Evolutionary conservation across 176 grass and related monocot species (phyloP).

Genomic region (Carex kokanica): DNA sequence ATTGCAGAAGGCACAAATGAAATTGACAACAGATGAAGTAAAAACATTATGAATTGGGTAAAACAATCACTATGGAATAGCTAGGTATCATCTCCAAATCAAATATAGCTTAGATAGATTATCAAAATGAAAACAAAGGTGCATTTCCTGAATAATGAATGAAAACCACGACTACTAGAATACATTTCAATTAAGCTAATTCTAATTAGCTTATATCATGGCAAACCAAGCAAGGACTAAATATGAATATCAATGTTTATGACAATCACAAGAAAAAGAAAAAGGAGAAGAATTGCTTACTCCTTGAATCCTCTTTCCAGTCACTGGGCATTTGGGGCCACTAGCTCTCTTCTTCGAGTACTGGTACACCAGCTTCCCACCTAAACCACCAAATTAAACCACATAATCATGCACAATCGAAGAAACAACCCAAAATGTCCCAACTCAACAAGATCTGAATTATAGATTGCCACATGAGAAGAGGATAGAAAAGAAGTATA

Average conservation of each 20-base stretch:
- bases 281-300: constrained; percentile 35
- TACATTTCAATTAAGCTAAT: background rate
- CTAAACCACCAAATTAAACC: constrained; percentile 26
- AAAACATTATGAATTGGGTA: background rate
- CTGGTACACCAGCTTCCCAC: constrained; percentile 92
- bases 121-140: background rate
- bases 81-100: background rate
- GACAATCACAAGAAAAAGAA: background rate
- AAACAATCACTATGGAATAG: background rate
- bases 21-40: background rate
- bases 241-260: background rate
- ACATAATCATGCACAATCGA: background rate
- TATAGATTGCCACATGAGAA: background rate
- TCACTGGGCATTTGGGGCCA: constrained; percentile 89
- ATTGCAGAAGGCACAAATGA: background rate
- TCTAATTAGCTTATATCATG: background rate
- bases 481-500: background rate
- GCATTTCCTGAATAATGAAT: background rate
- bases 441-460: background rate
- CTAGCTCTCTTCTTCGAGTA: constrained; percentile 91
- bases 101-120: background rate
- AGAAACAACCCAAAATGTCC: background rate
- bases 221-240: background rate
- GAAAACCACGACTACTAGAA: background rate
- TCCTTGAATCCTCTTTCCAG: constrained; percentile 94